phyloP scores from a whole-genome alignment of 805 yeast genomes.

The Barnettozyma pratensis region DNA sequence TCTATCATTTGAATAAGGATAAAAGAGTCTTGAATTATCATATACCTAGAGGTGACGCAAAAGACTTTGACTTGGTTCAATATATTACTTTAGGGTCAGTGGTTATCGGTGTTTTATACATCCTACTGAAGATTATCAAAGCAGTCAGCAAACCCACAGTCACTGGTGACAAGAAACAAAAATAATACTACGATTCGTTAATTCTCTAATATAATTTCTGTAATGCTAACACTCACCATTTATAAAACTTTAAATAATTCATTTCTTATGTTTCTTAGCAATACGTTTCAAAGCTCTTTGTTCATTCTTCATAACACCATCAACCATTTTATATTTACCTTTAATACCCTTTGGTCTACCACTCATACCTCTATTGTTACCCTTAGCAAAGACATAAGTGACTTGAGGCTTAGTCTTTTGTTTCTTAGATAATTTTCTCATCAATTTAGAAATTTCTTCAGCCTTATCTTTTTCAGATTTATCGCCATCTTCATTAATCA shows the following conservation, averaged over 20 bases:
- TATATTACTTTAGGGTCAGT: constrained; percentile 31
- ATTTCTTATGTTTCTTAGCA: constrained; percentile 76
- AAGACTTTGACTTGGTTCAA: constrained; percentile 29
- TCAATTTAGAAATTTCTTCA: constrained; percentile 81
- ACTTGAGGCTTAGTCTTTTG: constrained; percentile 71
- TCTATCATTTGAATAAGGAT: constrained; percentile 28
- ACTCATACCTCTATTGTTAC: constrained; percentile 75
- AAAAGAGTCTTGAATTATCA: constrained; percentile 17
- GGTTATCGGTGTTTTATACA: constrained; percentile 28
- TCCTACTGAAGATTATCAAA: constrained; percentile 24
- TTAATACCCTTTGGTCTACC: constrained; percentile 97
- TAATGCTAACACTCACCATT: neutral
- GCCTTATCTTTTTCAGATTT: constrained; percentile 93
- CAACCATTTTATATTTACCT: constrained; percentile 99
- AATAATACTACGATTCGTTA: no score
- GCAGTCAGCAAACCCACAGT: neutral
- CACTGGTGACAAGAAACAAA: neutral
- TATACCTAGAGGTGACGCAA: constrained; percentile 39
- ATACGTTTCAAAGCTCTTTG: constrained; percentile 89
- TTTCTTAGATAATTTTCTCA: constrained; percentile 75
- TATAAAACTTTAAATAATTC: constrained; percentile 8
- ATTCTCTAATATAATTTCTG: no score
- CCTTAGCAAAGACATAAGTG: constrained; percentile 83
- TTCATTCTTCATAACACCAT: constrained; percentile 96
- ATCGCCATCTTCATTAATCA: constrained; percentile 80